Evolutionary conservation across 73 alveolate genomes (phyloP).

Genomic region (Tetrahymena thermophila): DNA sequence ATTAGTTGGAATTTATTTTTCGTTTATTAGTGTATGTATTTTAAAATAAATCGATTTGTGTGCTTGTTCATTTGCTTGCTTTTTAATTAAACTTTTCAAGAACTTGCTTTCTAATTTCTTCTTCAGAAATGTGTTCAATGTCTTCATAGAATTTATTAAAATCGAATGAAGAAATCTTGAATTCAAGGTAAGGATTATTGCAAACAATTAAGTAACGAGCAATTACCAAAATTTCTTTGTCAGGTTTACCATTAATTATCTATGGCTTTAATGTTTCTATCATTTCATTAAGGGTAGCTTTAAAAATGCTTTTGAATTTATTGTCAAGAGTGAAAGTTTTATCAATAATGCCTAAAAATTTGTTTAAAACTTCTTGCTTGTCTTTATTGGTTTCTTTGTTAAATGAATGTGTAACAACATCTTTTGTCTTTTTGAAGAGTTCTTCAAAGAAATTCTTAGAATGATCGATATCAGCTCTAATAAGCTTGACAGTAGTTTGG

Average conservation of each 20-base stretch:
- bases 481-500: conserved; percentile 6
- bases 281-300: conserved; percentile 30
- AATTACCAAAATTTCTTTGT: neutral
- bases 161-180: conserved; percentile 29
- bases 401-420: neutral
- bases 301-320: conserved; percentile 12
- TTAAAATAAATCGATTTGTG: neutral
- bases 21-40: neutral
- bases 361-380: neutral
- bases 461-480: neutral
- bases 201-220: conserved; percentile 22
- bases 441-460: neutral
- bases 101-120: conserved; percentile 7
- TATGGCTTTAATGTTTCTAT: conserved; percentile 7
- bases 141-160: conserved; percentile 40
- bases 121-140: neutral
- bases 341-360: conserved; percentile 11
- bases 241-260: conserved; percentile 7
- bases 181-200: conserved; percentile 37
- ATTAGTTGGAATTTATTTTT: neutral
- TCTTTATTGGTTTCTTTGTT: neutral
- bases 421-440: neutral
- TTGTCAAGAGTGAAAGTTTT: conserved; percentile 22
- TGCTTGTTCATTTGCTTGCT: neutral
- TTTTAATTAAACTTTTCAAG: conserved; percentile 7